phyloP scores from a whole-genome alignment of 177 flowering plant genomes.

The Tripterygium wilfordii region DNA sequence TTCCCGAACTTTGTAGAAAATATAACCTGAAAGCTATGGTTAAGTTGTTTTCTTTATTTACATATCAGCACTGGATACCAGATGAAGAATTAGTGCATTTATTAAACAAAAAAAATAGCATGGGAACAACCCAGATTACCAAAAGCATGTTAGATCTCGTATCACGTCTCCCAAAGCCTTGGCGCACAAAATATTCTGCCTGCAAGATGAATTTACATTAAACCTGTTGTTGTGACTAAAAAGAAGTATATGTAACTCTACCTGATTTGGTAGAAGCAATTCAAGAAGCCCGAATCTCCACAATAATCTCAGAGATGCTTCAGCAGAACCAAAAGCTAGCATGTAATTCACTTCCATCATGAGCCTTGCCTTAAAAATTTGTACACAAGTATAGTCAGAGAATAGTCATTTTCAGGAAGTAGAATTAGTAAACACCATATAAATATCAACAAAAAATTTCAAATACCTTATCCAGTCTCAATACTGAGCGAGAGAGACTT shows the following conservation, averaged over 20 bases:
- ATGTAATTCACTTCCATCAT: conserved; percentile 94
- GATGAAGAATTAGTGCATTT: too few relatives aligned
- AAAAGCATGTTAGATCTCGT: conserved; percentile 82
- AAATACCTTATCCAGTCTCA: conserved; percentile 77
- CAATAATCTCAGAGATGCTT: conserved; percentile 81
- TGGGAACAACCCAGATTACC: too few relatives aligned
- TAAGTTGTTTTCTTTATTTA: too few relatives aligned
- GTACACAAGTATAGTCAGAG: neutral
- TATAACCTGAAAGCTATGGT: too few relatives aligned
- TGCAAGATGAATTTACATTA: conserved; percentile 26
- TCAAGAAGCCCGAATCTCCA: conserved; percentile 93
- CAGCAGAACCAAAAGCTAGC: conserved; percentile 96
- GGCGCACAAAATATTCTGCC: conserved; percentile 85
- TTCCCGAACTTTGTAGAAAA: too few relatives aligned
- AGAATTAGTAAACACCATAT: neutral
- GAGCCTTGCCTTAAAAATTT: conserved; percentile 49
- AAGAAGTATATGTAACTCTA: too few relatives aligned
- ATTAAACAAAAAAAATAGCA: too few relatives aligned
- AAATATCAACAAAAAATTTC: neutral
- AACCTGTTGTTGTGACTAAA: too few relatives aligned
- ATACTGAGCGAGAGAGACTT: conserved; percentile 40
- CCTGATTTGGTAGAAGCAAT: conserved; percentile 86
- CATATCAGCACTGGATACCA: too few relatives aligned
- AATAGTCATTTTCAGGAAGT: neutral
- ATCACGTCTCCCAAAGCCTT: conserved; percentile 76